Percentiles rank a stretch among this genome's conserved stretches.
Evolutionary conservation across 176 grass and related monocot genomes (phyloP).

Genomic region (Avena atlantica): DNA sequence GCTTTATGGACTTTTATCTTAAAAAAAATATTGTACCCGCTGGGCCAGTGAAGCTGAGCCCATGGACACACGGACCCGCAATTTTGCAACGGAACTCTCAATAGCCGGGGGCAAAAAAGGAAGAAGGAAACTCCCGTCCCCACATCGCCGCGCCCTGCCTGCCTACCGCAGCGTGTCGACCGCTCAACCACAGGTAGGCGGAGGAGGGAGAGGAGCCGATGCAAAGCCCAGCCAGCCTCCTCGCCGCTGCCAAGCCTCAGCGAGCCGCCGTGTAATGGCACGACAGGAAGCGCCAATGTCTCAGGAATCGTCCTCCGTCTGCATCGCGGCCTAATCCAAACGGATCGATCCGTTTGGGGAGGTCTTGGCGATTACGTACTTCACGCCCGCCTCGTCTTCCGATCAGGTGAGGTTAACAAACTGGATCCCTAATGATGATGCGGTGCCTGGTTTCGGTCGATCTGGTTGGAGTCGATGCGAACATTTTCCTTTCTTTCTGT

Average conservation of each 20-base stretch:
- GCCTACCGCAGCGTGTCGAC: not conserved
- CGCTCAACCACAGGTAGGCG: slow-evolving; percentile 10
- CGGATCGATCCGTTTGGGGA: not conserved
- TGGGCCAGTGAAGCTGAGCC: not conserved
- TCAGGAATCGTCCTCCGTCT: not conserved
- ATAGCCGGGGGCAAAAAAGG: not conserved
- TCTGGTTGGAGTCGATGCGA: not conserved
- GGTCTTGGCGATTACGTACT: not conserved
- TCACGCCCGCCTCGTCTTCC: not conserved
- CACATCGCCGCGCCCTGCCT: slow-evolving; percentile 27
- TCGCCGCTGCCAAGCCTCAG: not conserved
- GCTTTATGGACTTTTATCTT: too few species aligned
- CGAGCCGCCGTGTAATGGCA: slow-evolving; percentile 18
- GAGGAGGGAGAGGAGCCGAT: not conserved
- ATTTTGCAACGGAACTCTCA: not conserved
- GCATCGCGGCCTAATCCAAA: not conserved
- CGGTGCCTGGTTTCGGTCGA: not conserved
- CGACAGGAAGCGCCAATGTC: not conserved
- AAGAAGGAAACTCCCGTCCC: not conserved
- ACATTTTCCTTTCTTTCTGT: not conserved
- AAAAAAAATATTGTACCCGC: too few species aligned
- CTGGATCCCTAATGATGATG: not conserved
- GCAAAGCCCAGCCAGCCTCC: slow-evolving; percentile 8
- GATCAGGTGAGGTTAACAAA: not conserved
- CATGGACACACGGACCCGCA: not conserved